Evolutionary conservation across 1,139 yeast species (phyloP), one percentile per base, ranked within the genome.

Genomic region (Debaryomyces coudertii): DNA sequence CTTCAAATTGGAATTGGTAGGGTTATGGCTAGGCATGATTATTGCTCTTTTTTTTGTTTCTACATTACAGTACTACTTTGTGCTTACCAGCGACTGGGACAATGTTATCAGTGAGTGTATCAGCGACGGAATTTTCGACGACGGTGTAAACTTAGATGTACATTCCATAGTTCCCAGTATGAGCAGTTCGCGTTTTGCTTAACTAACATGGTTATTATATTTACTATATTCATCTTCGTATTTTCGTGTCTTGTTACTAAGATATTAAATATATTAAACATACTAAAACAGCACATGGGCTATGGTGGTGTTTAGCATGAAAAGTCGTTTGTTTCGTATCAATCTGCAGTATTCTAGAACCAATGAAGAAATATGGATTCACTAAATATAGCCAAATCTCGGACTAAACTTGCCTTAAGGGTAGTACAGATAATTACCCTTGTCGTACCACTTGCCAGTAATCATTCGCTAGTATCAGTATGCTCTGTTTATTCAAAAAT

Each of bases 11-110:
- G 73, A 75, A 47, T 66, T 80, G 50, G 55, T 73, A 36, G 89
- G 89, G 0, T 66, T 84, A 36, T 84, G 89, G 88, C 54, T 76
- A 40, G 88, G 88, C 2, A 75, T 83, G 79, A 72, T 80, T 34
- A 61, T 78, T 44, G 87, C 85, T 2, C 65, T 82, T 45, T 54
- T 73, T 30, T 62, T 79, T 40, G 76, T 80, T 8, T 66, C 85
- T 4, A 40, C 67, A 2, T 59, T 69, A 15, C 85, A 81, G 57
- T 61, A 68, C 18, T 76, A 68, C 54, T 78, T 68, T 53, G 80
- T 81, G 1, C 41, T 65, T 12, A 64, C 65, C 3, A 74, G 83
- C 53, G 78, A 82, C 53, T 83, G 89, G 89, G 83, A 80, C 46
- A 52, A 52, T 4, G 77, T 83, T 42, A 77, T 80, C 45, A 63